These are phyloP conservation scores for Barbarea vulgaris DNA, from an alignment of 345 rosid species.

Conservation along the genomic window DNA sequence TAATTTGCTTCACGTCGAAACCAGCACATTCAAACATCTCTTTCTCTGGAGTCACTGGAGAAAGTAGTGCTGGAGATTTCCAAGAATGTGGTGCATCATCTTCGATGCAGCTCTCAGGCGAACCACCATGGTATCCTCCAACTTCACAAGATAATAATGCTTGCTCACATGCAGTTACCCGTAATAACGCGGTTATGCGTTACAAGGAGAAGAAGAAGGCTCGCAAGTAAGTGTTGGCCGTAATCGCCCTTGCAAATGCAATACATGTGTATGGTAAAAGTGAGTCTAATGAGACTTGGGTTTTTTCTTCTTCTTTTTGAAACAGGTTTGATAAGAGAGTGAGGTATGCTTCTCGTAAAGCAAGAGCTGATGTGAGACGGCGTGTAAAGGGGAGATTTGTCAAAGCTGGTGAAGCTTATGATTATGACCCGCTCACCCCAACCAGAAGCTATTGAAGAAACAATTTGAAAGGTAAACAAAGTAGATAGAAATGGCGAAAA, in stretches of 20 bases:
- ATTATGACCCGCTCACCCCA: conserved; percentile 80
- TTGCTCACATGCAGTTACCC: conserved; percentile 58
- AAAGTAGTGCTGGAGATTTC: conserved; percentile 72
- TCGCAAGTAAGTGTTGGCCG: conserved; percentile 67
- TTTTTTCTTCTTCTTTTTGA: neutral
- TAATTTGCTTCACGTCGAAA: conserved; percentile 57
- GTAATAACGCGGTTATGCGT: conserved; percentile 85
- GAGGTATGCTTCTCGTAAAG: conserved; percentile 96
- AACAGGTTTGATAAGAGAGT: conserved; percentile 91
- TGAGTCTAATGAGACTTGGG: neutral
- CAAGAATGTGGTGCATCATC: conserved; percentile 93
- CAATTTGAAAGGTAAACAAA: conserved; percentile 17
- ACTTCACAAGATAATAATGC: conserved; percentile 52
- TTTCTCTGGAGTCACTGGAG: conserved; percentile 91
- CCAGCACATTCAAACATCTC: conserved; percentile 75
- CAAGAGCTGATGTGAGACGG: conserved; percentile 95
- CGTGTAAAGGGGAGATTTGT: conserved; percentile 97
- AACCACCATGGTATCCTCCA: conserved; percentile 87
- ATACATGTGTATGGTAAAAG: neutral
- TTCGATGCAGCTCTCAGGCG: conserved; percentile 70
- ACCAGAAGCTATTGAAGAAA: conserved; percentile 79
- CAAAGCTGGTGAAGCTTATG: conserved; percentile 95
- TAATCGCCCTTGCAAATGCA: neutral
- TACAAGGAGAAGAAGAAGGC: conserved; percentile 96
- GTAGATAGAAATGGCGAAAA: conserved; percentile 11